Evolutionary conservation across 2,329 filamentous ascomycete genomes (phyloP), one percentile per base, ranked within the genome.

Genomic region (Nemania bipapillata): DNA sequence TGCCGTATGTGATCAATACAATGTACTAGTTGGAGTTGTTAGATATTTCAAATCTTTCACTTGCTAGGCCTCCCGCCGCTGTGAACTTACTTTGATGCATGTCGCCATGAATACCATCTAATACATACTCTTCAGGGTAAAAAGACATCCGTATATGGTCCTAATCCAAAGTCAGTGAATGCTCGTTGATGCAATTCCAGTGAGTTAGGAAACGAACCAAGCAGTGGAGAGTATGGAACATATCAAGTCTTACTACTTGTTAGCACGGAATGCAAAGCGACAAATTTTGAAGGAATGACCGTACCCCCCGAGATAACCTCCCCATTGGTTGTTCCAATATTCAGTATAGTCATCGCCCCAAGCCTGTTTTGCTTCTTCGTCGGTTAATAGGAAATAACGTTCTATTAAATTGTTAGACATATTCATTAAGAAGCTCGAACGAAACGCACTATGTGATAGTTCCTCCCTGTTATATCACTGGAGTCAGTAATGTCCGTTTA

Each of bases 151-250:
- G 32, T 26, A 53, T 26, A 20, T 61, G 58, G 37, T 61, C 58
- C 58, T 61, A 52, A 40, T 40, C 35, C 35, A 40, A 40, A 40
- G 12, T 40, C 15, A 40, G 35, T 12, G 35, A 12, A 40, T 9
- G 15, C n/a, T 20, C 15, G 15, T 61, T 3, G 37, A 35, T n/a
- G 9, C 6, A 40, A 11, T 4, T 12, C 4, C 6, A 22, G 22
- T 28, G 4, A 28, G 26, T 5, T n/a, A 24, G 4, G 4, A 2
- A 24, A 56, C 60, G 20, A 11, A 63, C 50, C 60, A 63, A 28
- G 12, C 60, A 63, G 40, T 63, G 50, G 6, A 63, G 60, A n/a
- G 60, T 49, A 15, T 63, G 60, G 9, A 63, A 63, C 47, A 63
- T 55, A 24, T 63, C 49, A 35, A 63, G 60, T 7, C 60, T 54